These are phyloP conservation scores for Pichia sporocuriosa DNA, from an alignment of 805 yeast species.

Conservation along the genomic window DNA sequence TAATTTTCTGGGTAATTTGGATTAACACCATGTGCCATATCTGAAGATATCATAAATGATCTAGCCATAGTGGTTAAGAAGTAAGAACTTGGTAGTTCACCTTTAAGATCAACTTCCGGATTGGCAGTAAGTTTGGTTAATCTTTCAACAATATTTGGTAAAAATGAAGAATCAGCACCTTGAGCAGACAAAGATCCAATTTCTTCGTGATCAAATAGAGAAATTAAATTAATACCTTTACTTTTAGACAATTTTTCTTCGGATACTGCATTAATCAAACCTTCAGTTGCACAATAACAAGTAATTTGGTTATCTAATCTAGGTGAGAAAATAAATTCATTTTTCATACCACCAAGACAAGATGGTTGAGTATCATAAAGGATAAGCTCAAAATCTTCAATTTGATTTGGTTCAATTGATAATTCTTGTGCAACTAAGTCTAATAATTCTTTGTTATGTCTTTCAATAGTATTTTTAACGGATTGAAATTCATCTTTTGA, in stretches of 20 bases:
- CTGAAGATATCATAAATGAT: slow-evolving; percentile 86
- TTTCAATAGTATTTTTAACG: slow-evolving; percentile 53
- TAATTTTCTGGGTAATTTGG: slow-evolving; percentile 80
- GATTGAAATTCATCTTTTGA: slow-evolving; percentile 55
- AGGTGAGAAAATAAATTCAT: slow-evolving; percentile 88
- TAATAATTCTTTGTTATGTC: slow-evolving; percentile 73
- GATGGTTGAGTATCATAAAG: slow-evolving; percentile 82
- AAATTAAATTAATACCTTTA: slow-evolving; percentile 60
- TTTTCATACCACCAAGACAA: slow-evolving; percentile 77
- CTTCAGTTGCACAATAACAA: slow-evolving; percentile 73
- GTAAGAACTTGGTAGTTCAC: slow-evolving; percentile 30
- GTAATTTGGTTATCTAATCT: slow-evolving; percentile 88
- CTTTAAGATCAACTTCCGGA: slow-evolving; percentile 30
- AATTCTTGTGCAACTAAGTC: slow-evolving; percentile 63
- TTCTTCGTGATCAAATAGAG: slow-evolving; percentile 94
- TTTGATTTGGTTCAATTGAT: slow-evolving; percentile 41
- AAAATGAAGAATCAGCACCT: slow-evolving; percentile 91
- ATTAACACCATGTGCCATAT: slow-evolving; percentile 95
- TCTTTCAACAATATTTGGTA: slow-evolving; percentile 72
- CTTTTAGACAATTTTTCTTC: slow-evolving; percentile 33
- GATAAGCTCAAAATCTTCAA: slow-evolving; percentile 86
- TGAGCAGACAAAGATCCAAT: slow-evolving; percentile 91
- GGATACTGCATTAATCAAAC: slow-evolving; percentile 43
- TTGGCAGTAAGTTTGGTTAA: slow-evolving; percentile 44
- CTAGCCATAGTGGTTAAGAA: slow-evolving; percentile 56